These are phyloP conservation scores for Bolboschoenoplectus hybrid DNA, from an alignment of 202 grass and related monocot species.

Conservation along the genomic window DNA sequence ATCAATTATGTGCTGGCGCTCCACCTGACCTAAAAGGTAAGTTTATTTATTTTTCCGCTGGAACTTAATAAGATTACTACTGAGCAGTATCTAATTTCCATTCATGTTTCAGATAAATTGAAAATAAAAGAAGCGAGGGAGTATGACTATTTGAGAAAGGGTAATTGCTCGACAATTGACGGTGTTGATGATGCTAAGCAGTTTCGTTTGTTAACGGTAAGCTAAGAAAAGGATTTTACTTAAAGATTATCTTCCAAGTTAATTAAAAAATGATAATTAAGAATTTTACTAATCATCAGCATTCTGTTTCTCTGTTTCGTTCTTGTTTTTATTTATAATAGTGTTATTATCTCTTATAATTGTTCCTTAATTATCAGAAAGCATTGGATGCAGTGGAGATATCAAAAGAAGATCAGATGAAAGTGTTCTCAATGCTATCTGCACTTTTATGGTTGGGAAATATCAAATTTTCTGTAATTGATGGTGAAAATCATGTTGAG, in stretches of 20 bases:
- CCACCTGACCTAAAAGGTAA: constrained; percentile 71
- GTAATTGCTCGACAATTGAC: constrained; percentile 76
- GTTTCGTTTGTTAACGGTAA: constrained; percentile 73
- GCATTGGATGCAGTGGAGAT: constrained; percentile 80
- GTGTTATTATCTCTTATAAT: constrained; percentile 39
- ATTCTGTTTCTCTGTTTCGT: neutral
- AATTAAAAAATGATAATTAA: constrained; percentile 4
- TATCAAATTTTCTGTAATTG: constrained; percentile 82
- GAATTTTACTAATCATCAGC: neutral
- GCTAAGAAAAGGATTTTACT: constrained; percentile 19
- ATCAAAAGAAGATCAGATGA: constrained; percentile 80
- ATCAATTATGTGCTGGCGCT: constrained; percentile 93
- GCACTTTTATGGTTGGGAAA: constrained; percentile 93
- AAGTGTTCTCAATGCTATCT: constrained; percentile 82
- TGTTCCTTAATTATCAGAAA: constrained; percentile 48
- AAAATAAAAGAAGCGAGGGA: constrained; percentile 69
- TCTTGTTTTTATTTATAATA: constrained; percentile 20
- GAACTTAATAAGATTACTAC: neutral
- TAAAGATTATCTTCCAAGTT: neutral
- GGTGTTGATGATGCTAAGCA: constrained; percentile 84
- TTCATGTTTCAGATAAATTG: constrained; percentile 71
- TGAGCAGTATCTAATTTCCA: neutral
- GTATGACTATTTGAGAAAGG: constrained; percentile 93
- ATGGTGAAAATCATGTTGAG: constrained; percentile 97
- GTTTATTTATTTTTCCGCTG: constrained; percentile 18